Conservation (phyloP, 768 basidiomycete genomes). For the Hypsizygus marmoreus region DNA sequence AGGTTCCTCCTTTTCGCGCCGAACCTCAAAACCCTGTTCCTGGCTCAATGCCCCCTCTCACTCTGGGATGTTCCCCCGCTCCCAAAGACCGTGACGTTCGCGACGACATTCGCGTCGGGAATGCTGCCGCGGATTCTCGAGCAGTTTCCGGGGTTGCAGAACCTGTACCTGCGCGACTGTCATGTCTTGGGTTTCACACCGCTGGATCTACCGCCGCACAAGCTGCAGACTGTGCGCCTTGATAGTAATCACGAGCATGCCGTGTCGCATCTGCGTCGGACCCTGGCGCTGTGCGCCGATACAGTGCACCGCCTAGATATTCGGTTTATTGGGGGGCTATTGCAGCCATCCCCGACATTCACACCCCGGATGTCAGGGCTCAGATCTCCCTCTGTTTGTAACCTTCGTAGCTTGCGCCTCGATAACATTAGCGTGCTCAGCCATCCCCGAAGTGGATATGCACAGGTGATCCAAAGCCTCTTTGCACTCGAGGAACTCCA, state of each 20-base stretch:
- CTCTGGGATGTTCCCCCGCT: conserved; percentile 27
- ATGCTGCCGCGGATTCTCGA: conserved; percentile 27
- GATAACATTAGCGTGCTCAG: conserved; percentile 30
- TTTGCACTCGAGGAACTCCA: conserved; percentile 25
- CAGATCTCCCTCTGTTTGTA: conserved; percentile 7
- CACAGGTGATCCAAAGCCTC: conserved; percentile 22
- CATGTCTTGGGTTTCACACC: conserved; percentile 24
- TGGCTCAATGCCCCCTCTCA: conserved; percentile 28
- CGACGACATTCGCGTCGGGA: conserved; percentile 28
- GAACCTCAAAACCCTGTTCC: conserved; percentile 25
- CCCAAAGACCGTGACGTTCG: conserved; percentile 23
- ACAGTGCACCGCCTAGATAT: conserved; percentile 25
- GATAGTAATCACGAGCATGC: conserved; percentile 30
- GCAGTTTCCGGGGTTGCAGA: conserved; percentile 22
- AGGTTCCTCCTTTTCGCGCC: conserved; percentile 24
- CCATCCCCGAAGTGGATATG: conserved; percentile 23
- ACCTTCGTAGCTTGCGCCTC: conserved; percentile 24
- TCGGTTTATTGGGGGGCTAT: conserved; percentile 30
- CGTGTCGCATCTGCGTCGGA: conserved; percentile 22
- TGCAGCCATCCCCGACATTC: conserved; percentile 25
- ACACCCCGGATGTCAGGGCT: conserved; percentile 2
- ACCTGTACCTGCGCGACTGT: conserved; percentile 29
- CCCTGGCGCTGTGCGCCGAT: conserved; percentile 20
- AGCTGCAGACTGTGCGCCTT: conserved; percentile 23
- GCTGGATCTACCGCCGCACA: conserved; percentile 23